Percentiles rank a stretch among this genome's conserved stretches.
Conservation (phyloP, 1,284 basidiomycete species). For the Fistulina hepatica region DNA sequence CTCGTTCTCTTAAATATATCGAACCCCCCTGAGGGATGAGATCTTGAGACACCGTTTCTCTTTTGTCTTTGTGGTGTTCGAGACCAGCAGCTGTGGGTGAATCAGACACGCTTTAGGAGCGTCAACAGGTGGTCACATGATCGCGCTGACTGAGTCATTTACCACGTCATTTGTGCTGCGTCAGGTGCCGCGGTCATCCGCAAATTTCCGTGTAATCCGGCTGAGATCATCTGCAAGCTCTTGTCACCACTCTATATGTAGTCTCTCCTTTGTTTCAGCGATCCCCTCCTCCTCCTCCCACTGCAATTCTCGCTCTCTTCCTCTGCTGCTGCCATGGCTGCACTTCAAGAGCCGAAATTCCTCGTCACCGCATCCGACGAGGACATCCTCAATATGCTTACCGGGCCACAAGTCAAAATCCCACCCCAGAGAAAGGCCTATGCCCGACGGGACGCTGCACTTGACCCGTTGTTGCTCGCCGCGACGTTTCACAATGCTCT, state of each 20-base stretch:
- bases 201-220: not conserved
- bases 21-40: too few species aligned
- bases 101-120: too few species aligned
- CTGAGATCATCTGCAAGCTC: conserved; percentile 3
- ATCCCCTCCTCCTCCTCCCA: conserved; percentile 7
- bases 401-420: conserved; percentile 34
- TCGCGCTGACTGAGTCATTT: too few species aligned
- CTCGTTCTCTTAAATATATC: too few species aligned
- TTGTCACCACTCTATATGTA: not conserved
- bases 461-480: conserved; percentile 65
- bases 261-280: conserved; percentile 5
- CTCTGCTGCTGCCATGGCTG: too few species aligned
- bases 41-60: too few species aligned
- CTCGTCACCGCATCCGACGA: conserved; percentile 29
- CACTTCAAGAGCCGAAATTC: too few species aligned
- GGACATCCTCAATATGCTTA: conserved; percentile 41
- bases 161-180: too few species aligned
- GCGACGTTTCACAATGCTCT: conserved; percentile 57
- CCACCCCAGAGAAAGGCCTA: conserved; percentile 28
- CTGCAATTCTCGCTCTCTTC: conserved; percentile 19
- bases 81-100: too few species aligned
- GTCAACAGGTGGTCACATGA: too few species aligned
- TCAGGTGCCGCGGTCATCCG: not conserved
- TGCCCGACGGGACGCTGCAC: conserved; percentile 48
- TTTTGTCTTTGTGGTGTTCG: too few species aligned